A percentile compares a stretch with the other conserved stretches of the same genome.
These are phyloP conservation scores for Penicillium sp. DNA, from an alignment of 2,329 filamentous ascomycete species.

Conservation along the genomic window DNA sequence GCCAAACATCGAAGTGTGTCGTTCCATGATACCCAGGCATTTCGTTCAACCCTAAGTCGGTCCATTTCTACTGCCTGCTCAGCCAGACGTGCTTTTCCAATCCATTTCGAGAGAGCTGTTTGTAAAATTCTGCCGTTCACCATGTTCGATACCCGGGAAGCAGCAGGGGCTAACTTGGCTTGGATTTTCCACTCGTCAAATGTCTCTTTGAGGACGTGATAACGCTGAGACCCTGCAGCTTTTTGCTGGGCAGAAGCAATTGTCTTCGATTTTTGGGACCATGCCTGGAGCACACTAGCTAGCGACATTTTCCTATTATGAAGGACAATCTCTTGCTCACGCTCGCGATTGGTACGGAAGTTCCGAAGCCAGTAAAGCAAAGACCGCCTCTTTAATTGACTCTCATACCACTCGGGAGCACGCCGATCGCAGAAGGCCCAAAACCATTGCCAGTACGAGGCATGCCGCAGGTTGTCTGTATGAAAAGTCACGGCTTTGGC, in stretches of 20 bases:
- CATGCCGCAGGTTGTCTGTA: slow-evolving; percentile 36
- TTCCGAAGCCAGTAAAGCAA: slow-evolving; percentile 47
- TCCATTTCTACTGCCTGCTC: slow-evolving; percentile 56
- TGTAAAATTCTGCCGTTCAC: slow-evolving; percentile 52
- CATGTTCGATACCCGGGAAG: slow-evolving; percentile 48
- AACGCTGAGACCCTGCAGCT: slow-evolving; percentile 38
- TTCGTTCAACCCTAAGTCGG: slow-evolving; percentile 57
- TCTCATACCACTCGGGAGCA: slow-evolving; percentile 49
- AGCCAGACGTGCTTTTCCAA: slow-evolving; percentile 48
- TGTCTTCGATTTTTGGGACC: slow-evolving; percentile 38
- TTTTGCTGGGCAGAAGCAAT: slow-evolving; percentile 35
- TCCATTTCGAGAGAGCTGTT: slow-evolving; percentile 56
- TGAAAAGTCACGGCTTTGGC: slow-evolving; percentile 38
- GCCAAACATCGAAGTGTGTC: slow-evolving; percentile 60
- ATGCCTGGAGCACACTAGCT: slow-evolving; percentile 37
- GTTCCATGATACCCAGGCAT: slow-evolving; percentile 66
- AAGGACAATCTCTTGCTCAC: slow-evolving; percentile 43
- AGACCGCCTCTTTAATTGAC: slow-evolving; percentile 46
- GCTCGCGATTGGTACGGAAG: slow-evolving; percentile 46
- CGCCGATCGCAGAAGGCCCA: slow-evolving; percentile 50
- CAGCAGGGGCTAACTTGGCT: slow-evolving; percentile 48
- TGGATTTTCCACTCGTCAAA: slow-evolving; percentile 50
- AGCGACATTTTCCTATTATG: slow-evolving; percentile 35
- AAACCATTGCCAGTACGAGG: slow-evolving; percentile 49
- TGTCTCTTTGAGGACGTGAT: slow-evolving; percentile 40